These are phyloP conservation scores for Priceomyces melissophilus DNA, from an alignment of 805 yeast genomes.

Conservation along the genomic window DNA sequence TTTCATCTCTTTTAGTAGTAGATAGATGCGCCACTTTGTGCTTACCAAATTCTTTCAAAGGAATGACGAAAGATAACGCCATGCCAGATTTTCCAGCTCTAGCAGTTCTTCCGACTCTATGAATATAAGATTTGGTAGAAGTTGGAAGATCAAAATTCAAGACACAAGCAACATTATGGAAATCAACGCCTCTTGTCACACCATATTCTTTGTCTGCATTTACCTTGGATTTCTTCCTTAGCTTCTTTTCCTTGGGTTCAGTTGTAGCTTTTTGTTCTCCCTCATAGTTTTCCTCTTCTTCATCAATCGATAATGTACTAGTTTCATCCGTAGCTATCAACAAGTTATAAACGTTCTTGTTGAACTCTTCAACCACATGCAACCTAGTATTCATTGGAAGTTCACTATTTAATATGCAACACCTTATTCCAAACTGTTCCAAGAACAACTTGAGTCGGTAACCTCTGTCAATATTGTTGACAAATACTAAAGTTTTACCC, in stretches of 20 bases:
- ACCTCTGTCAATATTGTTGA: conserved; percentile 92
- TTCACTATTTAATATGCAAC: conserved; percentile 88
- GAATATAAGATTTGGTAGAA: conserved; percentile 84
- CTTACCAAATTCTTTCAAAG: conserved; percentile 78
- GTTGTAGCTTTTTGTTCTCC: conserved; percentile 16
- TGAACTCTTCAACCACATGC: conserved; percentile 93
- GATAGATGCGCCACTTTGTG: conserved; percentile 75
- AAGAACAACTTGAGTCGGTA: conserved; percentile 85
- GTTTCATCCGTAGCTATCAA: conserved; percentile 95
- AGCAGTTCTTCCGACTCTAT: conserved; percentile 95
- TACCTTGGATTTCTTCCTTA: conserved; percentile 24
- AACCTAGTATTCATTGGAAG: conserved; percentile 88
- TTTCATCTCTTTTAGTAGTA: conserved; percentile 81
- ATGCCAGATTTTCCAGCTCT: conserved; percentile 95
- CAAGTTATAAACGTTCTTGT: conserved; percentile 80
- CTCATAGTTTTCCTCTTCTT: conserved; percentile 33
- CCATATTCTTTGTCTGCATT: conserved; percentile 77
- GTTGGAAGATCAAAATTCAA: conserved; percentile 92
- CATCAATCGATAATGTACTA: conserved; percentile 51
- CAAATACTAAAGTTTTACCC: conserved; percentile 89
- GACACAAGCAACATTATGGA: conserved; percentile 94
- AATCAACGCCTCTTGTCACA: conserved; percentile 95
- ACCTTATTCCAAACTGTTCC: conserved; percentile 89
- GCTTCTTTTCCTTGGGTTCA: conserved; percentile 8
- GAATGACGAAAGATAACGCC: conserved; percentile 89